These are phyloP conservation scores for Dunaliella primolecta DNA, from an alignment of 139 green algal genomes.

Conservation along the genomic window DNA sequence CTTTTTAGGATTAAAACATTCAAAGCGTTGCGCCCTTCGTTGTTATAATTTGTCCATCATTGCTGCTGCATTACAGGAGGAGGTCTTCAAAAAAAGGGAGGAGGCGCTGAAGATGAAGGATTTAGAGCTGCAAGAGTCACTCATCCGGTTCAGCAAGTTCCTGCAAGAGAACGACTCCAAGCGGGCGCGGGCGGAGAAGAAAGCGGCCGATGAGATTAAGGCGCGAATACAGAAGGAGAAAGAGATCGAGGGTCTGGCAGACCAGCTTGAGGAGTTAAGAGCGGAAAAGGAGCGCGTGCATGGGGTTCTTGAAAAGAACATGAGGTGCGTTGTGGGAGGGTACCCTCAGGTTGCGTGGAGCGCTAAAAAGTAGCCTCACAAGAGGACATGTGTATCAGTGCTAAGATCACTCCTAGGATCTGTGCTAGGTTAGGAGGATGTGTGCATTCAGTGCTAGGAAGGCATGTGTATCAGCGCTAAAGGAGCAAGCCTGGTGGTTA, in stretches of 20 bases:
- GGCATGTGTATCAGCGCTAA: too few species aligned
- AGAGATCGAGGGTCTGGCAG: constrained; percentile 76
- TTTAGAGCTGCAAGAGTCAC: constrained; percentile 85
- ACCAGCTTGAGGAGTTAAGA: constrained; percentile 63
- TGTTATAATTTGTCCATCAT: too few species aligned
- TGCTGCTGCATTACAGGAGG: constrained; percentile 65
- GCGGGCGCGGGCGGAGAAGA: constrained; percentile 75
- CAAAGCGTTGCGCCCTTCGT: too few species aligned
- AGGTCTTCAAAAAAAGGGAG: constrained; percentile 77
- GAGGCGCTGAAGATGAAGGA: constrained; percentile 87
- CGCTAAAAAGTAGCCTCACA: too few species aligned
- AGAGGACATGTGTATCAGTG: too few species aligned
- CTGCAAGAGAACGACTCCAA: constrained; percentile 90
- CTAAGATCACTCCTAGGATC: too few species aligned
- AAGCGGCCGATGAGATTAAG: constrained; percentile 79
- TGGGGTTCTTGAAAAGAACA: constrained; percentile 67
- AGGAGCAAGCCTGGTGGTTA: too few species aligned
- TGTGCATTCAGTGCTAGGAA: too few species aligned
- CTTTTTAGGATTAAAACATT: too few species aligned
- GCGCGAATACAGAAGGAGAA: constrained; percentile 66
- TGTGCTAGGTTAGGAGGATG: too few species aligned
- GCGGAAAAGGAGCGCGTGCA: constrained; percentile 65
- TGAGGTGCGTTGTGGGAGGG: constrained; percentile 59
- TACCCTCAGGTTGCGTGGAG: too few species aligned
- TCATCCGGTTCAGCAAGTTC: constrained; percentile 92